phyloP scores from a whole-genome alignment of 2,329 filamentous ascomycete genomes.

The Sarocladium kiliense region DNA sequence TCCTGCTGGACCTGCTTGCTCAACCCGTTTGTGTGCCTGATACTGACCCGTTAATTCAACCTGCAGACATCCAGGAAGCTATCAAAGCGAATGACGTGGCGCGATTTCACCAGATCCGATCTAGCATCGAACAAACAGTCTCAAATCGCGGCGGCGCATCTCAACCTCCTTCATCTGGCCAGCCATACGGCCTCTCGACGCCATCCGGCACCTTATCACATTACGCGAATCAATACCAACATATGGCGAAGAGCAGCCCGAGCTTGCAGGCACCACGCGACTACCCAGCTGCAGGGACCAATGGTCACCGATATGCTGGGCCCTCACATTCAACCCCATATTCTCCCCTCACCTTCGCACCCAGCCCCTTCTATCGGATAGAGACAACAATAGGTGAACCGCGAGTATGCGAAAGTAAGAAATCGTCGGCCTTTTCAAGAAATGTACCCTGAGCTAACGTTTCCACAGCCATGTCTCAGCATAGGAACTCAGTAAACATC shows the following conservation, averaged over 20 bases:
- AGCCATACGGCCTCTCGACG: neutral
- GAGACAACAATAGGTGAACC: slow-evolving; percentile 52
- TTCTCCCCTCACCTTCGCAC: slow-evolving; percentile 42
- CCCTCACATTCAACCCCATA: neutral
- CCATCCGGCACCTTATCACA: neutral
- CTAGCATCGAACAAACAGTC: slow-evolving; percentile 33
- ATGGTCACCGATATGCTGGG: slow-evolving; percentile 1
- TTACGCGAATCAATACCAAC: neutral
- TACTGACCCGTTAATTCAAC: neutral
- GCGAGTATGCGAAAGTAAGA: slow-evolving; percentile 4
- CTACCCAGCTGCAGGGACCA: neutral
- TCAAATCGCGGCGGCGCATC: slow-evolving; percentile 15
- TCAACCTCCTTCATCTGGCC: neutral
- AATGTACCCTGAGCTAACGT: slow-evolving; percentile 14
- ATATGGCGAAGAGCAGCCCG: slow-evolving; percentile 4
- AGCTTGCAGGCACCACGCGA: neutral
- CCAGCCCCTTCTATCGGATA: slow-evolving; percentile 81
- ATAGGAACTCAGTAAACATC: slow-evolving; percentile 11
- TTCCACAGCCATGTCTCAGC: slow-evolving; percentile 52
- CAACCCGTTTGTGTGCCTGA: neutral
- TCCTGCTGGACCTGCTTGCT: slow-evolving; percentile 18
- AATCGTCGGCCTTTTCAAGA: neutral
- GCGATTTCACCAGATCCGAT: slow-evolving; percentile 37
- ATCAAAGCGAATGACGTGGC: slow-evolving; percentile 30
- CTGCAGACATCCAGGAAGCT: slow-evolving; percentile 37